Percentiles rank a stretch among this genome's conserved stretches.
These are phyloP conservation scores for Chrysoporthe austroafricana DNA, from an alignment of 2,329 filamentous ascomycete genomes.

Conservation along the genomic window DNA sequence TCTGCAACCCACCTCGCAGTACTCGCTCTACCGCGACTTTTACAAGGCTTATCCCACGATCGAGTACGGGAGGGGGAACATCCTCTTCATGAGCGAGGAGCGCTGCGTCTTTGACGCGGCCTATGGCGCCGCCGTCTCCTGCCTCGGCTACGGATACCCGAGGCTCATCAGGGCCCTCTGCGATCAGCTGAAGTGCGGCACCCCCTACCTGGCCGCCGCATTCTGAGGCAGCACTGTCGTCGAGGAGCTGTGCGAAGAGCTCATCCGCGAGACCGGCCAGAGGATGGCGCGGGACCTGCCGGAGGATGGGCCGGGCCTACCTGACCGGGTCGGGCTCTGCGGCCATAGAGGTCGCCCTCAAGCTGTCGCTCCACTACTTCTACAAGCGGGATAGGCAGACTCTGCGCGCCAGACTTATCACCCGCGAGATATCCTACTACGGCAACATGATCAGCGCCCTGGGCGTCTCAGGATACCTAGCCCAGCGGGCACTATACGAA, in stretches of 20 bases:
- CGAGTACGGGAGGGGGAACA: constrained; percentile 42
- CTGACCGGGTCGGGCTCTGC: constrained; percentile 55
- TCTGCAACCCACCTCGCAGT: neutral
- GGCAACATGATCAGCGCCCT: constrained; percentile 72
- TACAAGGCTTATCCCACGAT: constrained; percentile 39
- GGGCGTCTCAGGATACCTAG: constrained; percentile 63
- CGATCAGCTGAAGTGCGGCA: constrained; percentile 8
- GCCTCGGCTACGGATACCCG: constrained; percentile 44
- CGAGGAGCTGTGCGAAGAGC: constrained; percentile 44
- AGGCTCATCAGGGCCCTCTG: neutral
- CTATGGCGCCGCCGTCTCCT: constrained; percentile 51
- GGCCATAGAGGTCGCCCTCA: constrained; percentile 67
- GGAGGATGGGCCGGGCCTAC: constrained; percentile 49
- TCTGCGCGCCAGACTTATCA: constrained; percentile 66
- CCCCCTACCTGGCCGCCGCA: neutral
- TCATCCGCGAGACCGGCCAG: constrained; percentile 30
- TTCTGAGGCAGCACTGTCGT: constrained; percentile 39
- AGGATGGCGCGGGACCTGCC: constrained; percentile 21
- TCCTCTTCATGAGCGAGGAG: constrained; percentile 45
- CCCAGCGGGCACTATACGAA: constrained; percentile 64
- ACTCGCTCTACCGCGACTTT: constrained; percentile 41
- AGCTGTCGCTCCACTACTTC: constrained; percentile 67
- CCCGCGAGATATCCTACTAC: constrained; percentile 70
- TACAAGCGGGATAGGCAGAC: constrained; percentile 59
- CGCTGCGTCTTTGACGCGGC: constrained; percentile 48